Evolutionary conservation across 2,329 filamentous ascomycete species (phyloP), one percentile per base, ranked within the genome.

Genomic region (Monosporascus sp.): DNA sequence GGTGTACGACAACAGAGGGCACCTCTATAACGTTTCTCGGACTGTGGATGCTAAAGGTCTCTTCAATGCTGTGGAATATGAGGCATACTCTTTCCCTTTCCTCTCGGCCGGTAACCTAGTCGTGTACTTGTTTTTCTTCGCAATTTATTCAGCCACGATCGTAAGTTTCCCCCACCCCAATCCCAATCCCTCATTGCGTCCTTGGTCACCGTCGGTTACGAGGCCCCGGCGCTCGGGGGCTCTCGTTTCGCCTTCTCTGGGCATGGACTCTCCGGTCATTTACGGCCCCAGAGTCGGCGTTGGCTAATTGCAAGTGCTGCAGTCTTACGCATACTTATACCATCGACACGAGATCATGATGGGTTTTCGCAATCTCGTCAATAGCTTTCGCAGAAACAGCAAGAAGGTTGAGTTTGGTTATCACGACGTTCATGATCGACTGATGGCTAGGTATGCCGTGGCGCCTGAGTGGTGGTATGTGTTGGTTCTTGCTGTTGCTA

Each of bases 401-500:
- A 72, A 71, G 51, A 61, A 65, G 49, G 58, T 63, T 17, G 67
- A 72, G 43, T 63, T 70, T 24, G 63, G 49, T 11, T 63, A 60
- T 51, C 37, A 59, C 46, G 62, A 66, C 22, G 57, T 64, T 7
- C 60, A 68, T 52, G 61, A 62, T 37, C 51, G 55, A 24, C 55
- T 63, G 26, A 63, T 63, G 61, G 45, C 59, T 6, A 54, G 70
- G 19, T 71, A 72, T 37, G 62, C 70, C 38, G 63, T 63, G 49
- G 76, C 77, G 0, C 78, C 79, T 0, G 77, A 80, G 52, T 81
- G 78, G 78, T 81, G 79, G 79, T 82, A 79, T 55, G 57, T 74
- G 27, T 50, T 70, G 5, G 69, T 72, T 40, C 68, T 80, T 1
- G 64, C 72, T 20, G 52, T 72, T 1, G 75, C 78, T 35, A 69